These are phyloP conservation scores for Naganishia randhawae DNA, from an alignment of 768 basidiomycete genomes.

Conservation along the genomic window DNA sequence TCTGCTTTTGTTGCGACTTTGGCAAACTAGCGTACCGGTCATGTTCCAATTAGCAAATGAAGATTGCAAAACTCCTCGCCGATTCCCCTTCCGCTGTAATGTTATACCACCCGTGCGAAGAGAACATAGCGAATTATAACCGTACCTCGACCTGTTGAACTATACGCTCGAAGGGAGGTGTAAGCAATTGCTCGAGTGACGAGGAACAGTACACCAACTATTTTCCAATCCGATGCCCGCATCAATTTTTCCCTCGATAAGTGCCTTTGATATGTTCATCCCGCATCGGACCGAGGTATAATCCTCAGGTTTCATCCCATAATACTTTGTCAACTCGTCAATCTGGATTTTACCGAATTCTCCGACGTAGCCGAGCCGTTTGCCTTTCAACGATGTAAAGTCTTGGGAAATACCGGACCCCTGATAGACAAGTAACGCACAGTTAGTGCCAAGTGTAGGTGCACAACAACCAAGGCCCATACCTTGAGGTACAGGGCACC, in stretches of 20 bases:
- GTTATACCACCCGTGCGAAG: not conserved
- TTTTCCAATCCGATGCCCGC: constrained; percentile 39
- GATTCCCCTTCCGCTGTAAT: not conserved
- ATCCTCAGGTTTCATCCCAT: constrained; percentile 32
- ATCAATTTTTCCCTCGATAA: constrained; percentile 37
- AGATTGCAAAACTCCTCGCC: not conserved
- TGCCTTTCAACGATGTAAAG: constrained; percentile 35
- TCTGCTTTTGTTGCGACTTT: not conserved
- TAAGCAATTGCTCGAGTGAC: not conserved
- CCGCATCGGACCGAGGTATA: constrained; percentile 38
- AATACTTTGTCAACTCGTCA: constrained; percentile 37
- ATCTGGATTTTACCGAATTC: constrained; percentile 36
- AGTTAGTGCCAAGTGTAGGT: not conserved
- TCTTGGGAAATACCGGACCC: constrained; percentile 30
- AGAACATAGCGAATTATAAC: not conserved
- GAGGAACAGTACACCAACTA: constrained; percentile 12
- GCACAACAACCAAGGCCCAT: not conserved
- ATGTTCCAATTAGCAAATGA: not conserved
- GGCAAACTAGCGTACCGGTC: constrained; percentile 16
- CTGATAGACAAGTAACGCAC: constrained; percentile 9
- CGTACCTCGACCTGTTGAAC: constrained; percentile 38
- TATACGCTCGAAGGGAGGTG: not conserved
- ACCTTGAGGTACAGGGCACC: constrained; percentile 40
- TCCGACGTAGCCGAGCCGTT: constrained; percentile 38
- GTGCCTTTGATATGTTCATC: constrained; percentile 37